These are phyloP conservation scores for Pseudogymnoascus sp. DNA, from an alignment of 2,329 filamentous ascomycete species.

Conservation along the genomic window DNA sequence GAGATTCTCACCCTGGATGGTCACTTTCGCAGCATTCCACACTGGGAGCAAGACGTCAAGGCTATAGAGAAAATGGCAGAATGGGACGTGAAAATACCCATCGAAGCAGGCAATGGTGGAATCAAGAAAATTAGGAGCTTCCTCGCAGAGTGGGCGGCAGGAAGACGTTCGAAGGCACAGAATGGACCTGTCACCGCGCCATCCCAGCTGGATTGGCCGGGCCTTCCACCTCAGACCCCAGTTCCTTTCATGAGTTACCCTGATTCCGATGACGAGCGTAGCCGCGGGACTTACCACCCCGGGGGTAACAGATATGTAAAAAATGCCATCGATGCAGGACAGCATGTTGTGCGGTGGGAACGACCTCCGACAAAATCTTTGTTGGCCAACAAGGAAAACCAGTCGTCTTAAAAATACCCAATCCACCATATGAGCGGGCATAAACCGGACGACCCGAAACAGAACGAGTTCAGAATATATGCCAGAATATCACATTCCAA, in stretches of 20 bases:
- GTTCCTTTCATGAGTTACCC: not conserved
- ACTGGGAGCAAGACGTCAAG: not conserved
- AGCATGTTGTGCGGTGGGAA: not conserved
- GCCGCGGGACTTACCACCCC: not conserved
- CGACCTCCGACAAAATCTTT: not conserved
- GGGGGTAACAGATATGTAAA: not conserved
- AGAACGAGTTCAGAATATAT: not conserved
- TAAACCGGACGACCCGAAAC: not conserved
- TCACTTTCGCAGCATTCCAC: not conserved
- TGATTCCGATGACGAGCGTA: not conserved
- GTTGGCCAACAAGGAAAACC: not conserved
- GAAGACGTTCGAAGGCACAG: not conserved
- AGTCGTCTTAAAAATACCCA: not conserved
- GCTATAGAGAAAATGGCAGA: not conserved
- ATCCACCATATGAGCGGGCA: not conserved
- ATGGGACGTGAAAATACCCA: not conserved
- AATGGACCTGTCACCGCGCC: not conserved
- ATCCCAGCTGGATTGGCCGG: not conserved
- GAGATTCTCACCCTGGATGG: slow-evolving; percentile 16
- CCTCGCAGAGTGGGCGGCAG: not conserved
- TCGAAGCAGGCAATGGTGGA: not conserved
- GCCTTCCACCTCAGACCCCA: not conserved
- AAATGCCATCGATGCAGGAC: not conserved
- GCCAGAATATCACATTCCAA: not conserved
- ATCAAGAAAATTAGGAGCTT: not conserved